Evolutionary conservation across 441 rosid species (phyloP), one percentile per base, ranked within the genome.

Genomic region (Bruguiera hainesii): DNA sequence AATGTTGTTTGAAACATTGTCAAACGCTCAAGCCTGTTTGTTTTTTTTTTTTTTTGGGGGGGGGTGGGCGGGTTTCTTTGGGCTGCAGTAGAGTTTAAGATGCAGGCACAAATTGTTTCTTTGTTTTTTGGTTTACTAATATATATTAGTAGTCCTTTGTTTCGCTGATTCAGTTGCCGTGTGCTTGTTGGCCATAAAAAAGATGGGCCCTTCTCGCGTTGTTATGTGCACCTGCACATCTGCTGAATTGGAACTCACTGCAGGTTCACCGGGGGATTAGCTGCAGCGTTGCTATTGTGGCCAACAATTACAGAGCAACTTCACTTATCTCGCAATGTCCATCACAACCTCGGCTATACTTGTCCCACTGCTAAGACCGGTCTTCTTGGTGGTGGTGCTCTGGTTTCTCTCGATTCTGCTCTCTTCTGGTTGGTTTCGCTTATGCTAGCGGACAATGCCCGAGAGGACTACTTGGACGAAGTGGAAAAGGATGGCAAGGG

Each of bases 281-380:
- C 84, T 7, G 71, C 75, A 58, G 71, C 95, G 4, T 75, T 95
- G 65, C 75, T 92, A 60, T 39, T 90, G 30, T 92, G 97, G 95
- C 96, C 98, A 73, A 89, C 97, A 53, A 83, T 89, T 60, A 81
- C 87, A 28, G 99, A 92, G 84, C 95, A 90, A 19, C 78, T 85
- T 63, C 96, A 90, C 82, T 74, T 84, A 84, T 69, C 71, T 19
- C 84, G 79, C 71, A 89, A 85, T 35, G 84, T 88, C n/a, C 94
- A 91, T 73, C 78, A 48, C 63, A 79, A 81, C 73, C 70, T 73
- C 2, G 63, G 77, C 39, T 73, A 84, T 5, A 67, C 39, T 1
- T 95, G 99, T 81, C 98, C 95, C 37, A 95, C 99, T 5, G 99
- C 99, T 20, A 92, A 91, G 80, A 87, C 98, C 13, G 98, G 99